Base-by-base conservation (phyloP, 2,329 filamentous ascomycete species). In the Amauroascus niger region DNA sequence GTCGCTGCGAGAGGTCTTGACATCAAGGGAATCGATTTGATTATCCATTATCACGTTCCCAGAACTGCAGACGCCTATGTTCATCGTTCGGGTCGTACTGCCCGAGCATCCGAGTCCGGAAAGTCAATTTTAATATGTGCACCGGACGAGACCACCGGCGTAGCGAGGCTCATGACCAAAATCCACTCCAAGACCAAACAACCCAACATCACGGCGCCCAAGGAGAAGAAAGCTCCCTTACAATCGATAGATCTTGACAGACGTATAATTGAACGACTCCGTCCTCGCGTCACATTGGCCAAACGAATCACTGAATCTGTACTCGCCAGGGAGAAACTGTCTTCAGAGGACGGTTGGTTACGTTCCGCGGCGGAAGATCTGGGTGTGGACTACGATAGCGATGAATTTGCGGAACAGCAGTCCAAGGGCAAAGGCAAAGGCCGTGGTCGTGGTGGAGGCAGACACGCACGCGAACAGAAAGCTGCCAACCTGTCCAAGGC, bases 11-110 rank as follows among this genome's bases (percentile, higher is more conserved):
- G 91, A 57, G 93, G 93, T 70, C 82, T 98, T 46, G 93, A 98
- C 67, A 96, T 98, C 61, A 85, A 87, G 44, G 82, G 83, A 32
- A 88, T 97, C 45, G 86, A 96, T 61, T 78, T 95, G 13, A 86
- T 98, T 14, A 74, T 98, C 16, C 93, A 98, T 71, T 98, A 98
- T 72, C 91, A 98, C 69, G 83, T 96, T 0, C 93, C 93, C 1
- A 86, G 90, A 54, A 78, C 88, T 0, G 93, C 93, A 32, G 91
- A 97, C 68, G 86, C 86, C 46, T 98, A 98, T 65, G 90, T 98
- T 13, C 93, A 98, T 67, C 84, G 93, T 22, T 96, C 93, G 1
- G 93, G 93, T 11, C 87, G 93, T 59, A 97, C 93, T 0, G 93
- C 93, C 1, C 87, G 93, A 64, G 91, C 87, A 2, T 80, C 84